Evolutionary conservation across 1,284 basidiomycete species (phyloP), one percentile per base, ranked within the genome.

Genomic region (Dichomitus squalens): DNA sequence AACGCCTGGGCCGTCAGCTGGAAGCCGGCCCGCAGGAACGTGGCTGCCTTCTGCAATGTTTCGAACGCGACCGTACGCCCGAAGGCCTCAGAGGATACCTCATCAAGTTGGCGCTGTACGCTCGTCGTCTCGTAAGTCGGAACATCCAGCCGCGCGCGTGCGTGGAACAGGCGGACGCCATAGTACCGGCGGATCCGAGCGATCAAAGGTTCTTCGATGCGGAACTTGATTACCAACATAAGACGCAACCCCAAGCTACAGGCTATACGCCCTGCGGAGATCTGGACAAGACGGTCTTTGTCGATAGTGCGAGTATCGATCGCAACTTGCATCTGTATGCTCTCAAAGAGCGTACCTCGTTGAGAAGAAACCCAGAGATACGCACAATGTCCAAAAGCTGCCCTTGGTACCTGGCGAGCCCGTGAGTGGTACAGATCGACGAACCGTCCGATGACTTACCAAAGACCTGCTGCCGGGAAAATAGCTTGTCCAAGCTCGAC

Each of bases 61-160:
- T 79, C 76, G 84, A 86, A 90, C 3, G 83, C 84, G 34, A 87
- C 76, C 43, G 78, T 81, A 31, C 77, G 9, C 9, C 73, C 25
- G 64, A 65, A 27, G 34, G 14, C 21, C 33, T 35, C 31, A 4
- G 47, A 3, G 7, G 16, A 25, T n/a, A n/a, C 33, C 7, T 23
- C 31, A 23, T 34, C 47, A 12, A 92, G 73, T 62, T 90, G 87
- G 27, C 81, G 75, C 63, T 85, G 82, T 9, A 90, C 75, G 8
- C 79, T 78, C 3, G 84, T 76, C 68, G 90, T 87, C 51, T 86
- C 81, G 63, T 81, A 91, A 0, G 90, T 90, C 3, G 90, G 88
- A 1, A 91, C 76, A 68, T 92, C 89, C 31, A 92, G 78, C 16
- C 90, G 80, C 25, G 82, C 81, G 67, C 86, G 80, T 7, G 86